Evolutionary conservation across 495 filamentous ascomycete genomes (phyloP).

Genomic region (Recurvomyces mirabilis): DNA sequence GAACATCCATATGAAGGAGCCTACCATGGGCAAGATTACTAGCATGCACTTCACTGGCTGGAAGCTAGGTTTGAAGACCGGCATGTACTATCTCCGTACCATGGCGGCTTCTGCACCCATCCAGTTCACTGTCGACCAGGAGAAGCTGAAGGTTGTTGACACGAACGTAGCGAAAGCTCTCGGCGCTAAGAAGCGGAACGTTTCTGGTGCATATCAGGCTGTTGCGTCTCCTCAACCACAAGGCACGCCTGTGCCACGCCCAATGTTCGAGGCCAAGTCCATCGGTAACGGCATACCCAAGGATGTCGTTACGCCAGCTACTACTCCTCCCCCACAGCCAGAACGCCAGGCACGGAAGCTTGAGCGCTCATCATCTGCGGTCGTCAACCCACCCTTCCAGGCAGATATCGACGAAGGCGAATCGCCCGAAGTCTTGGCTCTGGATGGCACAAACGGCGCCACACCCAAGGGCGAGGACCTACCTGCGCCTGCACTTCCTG

Average conservation of each 20-base stretch:
- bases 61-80: slow-evolving; percentile 98
- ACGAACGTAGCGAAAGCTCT: slow-evolving; percentile 59
- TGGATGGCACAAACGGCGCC: slow-evolving; percentile 45
- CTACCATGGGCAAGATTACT: slow-evolving; percentile 98
- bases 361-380: slow-evolving; percentile 11
- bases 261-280: slow-evolving; percentile 46
- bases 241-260: slow-evolving; percentile 45
- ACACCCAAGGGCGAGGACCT: slow-evolving; percentile 44
- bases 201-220: slow-evolving; percentile 32
- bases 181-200: slow-evolving; percentile 56
- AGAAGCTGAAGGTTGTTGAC: slow-evolving; percentile 81
- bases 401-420: slow-evolving; percentile 60
- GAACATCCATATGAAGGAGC: slow-evolving; percentile 98
- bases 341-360: slow-evolving; percentile 33
- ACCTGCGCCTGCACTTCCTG: slow-evolving; percentile 38
- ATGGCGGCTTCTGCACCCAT: slow-evolving; percentile 95
- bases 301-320: slow-evolving; percentile 52
- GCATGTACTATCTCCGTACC: slow-evolving; percentile 99
- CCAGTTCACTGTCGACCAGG: slow-evolving; percentile 98
- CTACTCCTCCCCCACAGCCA: slow-evolving; percentile 42
- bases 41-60: slow-evolving; percentile 99
- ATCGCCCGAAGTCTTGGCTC: slow-evolving; percentile 61
- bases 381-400: slow-evolving; percentile 45
- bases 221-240: slow-evolving; percentile 31
- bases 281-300: slow-evolving; percentile 33